Conservation (phyloP, 2,329 filamentous ascomycete species). For the Colletotrichum phormii region DNA sequence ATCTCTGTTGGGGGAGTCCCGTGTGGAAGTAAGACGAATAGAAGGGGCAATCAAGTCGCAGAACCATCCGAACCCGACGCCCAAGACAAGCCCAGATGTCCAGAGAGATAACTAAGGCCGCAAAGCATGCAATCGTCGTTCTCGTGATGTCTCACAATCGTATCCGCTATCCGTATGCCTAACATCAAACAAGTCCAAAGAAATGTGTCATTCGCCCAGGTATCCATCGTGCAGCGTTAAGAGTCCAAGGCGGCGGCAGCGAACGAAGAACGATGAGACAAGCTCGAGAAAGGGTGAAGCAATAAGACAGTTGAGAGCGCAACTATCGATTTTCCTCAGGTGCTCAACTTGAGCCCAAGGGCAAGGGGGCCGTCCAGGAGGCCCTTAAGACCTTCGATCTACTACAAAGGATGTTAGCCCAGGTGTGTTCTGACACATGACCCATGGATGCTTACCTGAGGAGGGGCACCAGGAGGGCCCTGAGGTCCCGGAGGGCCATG, state of each 20-base stretch:
- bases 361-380: slow-evolving; percentile 2
- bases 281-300: slow-evolving; percentile 20
- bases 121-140: slow-evolving; percentile 35
- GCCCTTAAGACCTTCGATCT: slow-evolving; percentile 22
- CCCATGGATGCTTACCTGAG: slow-evolving; percentile 23
- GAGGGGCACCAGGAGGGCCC: slow-evolving; percentile 51
- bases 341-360: background rate
- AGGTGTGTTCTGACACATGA: background rate
- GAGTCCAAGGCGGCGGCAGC: slow-evolving; percentile 30
- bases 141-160: slow-evolving; percentile 37
- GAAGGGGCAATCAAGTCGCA: slow-evolving; percentile 27
- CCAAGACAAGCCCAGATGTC: slow-evolving; percentile 33
- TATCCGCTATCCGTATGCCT: slow-evolving; percentile 37
- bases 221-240: slow-evolving; percentile 37
- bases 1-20: slow-evolving; percentile 35
- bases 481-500: slow-evolving; percentile 53
- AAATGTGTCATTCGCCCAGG: slow-evolving; percentile 35
- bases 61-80: slow-evolving; percentile 30
- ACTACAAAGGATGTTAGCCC: slow-evolving; percentile 20
- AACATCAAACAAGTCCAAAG: slow-evolving; percentile 38
- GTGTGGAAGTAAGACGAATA: slow-evolving; percentile 32
- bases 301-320: slow-evolving; percentile 22
- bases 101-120: slow-evolving; percentile 25
- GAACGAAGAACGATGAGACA: slow-evolving; percentile 27
- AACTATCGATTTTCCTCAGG: background rate